A percentile compares a stretch with the other conserved stretches of the same genome.
Evolutionary conservation across 2,329 filamentous ascomycete genomes (phyloP).

Genomic region (Grosmannia serpens): DNA sequence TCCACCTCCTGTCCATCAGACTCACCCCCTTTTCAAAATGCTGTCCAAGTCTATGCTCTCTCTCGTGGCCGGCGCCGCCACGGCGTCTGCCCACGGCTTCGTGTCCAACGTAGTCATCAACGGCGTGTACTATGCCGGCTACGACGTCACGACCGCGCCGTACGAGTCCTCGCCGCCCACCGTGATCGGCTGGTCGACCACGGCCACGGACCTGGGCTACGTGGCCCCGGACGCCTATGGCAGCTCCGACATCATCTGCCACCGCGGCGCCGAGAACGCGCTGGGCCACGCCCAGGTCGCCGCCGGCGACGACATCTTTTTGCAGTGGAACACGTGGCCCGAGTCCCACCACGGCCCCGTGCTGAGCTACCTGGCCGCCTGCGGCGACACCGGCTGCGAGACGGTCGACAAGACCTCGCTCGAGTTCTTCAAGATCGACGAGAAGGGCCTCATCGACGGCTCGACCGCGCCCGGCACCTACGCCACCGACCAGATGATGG

Average conservation of each 20-base stretch:
- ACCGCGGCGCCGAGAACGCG: slow-evolving; percentile 27
- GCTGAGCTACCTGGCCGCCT: slow-evolving; percentile 44
- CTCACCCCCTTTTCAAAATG: background rate
- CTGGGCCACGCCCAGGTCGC: slow-evolving; percentile 24
- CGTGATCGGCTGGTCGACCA: slow-evolving; percentile 28
- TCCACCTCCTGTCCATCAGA: background rate
- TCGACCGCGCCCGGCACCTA: slow-evolving; percentile 14
- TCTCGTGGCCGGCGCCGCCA: slow-evolving; percentile 39
- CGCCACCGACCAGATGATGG: slow-evolving; percentile 29
- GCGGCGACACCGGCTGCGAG: slow-evolving; percentile 9
- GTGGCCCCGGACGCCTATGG: slow-evolving; percentile 29
- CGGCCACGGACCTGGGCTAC: slow-evolving; percentile 38
- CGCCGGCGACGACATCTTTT: slow-evolving; percentile 27
- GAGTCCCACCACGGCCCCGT: slow-evolving; percentile 39
- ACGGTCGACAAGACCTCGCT: slow-evolving; percentile 10
- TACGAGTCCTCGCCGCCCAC: slow-evolving; percentile 25
- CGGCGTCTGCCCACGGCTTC: slow-evolving; percentile 25
- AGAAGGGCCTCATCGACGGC: slow-evolving; percentile 16
- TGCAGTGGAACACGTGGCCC: slow-evolving; percentile 32
- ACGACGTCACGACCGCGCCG: slow-evolving; percentile 25
- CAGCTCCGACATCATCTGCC: slow-evolving; percentile 33
- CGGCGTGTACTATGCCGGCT: slow-evolving; percentile 34
- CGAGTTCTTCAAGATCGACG: slow-evolving; percentile 12
- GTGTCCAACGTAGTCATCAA: slow-evolving; percentile 48
- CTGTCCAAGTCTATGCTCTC: slow-evolving; percentile 2